These are phyloP conservation scores for Trapa bicornis DNA, from an alignment of 345 rosid genomes.

Conservation along the genomic window DNA sequence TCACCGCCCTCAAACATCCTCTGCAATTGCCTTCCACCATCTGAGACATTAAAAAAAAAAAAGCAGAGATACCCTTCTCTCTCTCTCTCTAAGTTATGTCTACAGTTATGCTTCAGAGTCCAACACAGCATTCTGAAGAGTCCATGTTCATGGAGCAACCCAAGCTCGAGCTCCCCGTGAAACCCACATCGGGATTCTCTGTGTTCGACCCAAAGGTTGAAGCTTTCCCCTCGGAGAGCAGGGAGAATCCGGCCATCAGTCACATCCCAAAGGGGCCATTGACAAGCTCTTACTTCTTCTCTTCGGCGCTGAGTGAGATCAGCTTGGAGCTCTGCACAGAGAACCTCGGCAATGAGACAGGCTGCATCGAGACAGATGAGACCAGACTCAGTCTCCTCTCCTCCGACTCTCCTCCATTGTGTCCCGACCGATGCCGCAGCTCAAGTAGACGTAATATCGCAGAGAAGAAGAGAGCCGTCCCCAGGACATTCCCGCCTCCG, in stretches of 20 bases:
- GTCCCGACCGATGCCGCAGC: neutral
- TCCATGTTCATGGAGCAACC: constrained; percentile 44
- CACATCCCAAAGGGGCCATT: neutral
- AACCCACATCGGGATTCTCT: neutral
- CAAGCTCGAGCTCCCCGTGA: constrained; percentile 31
- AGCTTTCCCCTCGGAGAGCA: neutral
- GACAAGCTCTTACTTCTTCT: constrained; percentile 19
- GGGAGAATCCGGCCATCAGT: neutral
- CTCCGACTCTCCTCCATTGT: neutral
- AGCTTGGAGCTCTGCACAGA: constrained; percentile 84
- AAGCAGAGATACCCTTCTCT: no score
- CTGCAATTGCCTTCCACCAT: neutral
- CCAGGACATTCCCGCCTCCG: constrained; percentile 62
- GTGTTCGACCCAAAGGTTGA: neutral
- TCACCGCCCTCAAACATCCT: neutral
- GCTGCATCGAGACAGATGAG: constrained; percentile 11
- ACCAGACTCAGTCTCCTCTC: neutral
- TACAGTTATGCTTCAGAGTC: constrained; percentile 53
- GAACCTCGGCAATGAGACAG: constrained; percentile 71
- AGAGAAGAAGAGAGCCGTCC: constrained; percentile 14
- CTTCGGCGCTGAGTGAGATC: constrained; percentile 43
- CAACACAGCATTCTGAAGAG: constrained; percentile 38
- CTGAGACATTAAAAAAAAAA: neutral
- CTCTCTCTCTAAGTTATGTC: constrained; percentile 29
- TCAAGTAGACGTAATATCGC: neutral